Evolutionary conservation across 2,329 filamentous ascomycete genomes (phyloP), one percentile per base, ranked within the genome.

Genomic region (Diaporthe citri): DNA sequence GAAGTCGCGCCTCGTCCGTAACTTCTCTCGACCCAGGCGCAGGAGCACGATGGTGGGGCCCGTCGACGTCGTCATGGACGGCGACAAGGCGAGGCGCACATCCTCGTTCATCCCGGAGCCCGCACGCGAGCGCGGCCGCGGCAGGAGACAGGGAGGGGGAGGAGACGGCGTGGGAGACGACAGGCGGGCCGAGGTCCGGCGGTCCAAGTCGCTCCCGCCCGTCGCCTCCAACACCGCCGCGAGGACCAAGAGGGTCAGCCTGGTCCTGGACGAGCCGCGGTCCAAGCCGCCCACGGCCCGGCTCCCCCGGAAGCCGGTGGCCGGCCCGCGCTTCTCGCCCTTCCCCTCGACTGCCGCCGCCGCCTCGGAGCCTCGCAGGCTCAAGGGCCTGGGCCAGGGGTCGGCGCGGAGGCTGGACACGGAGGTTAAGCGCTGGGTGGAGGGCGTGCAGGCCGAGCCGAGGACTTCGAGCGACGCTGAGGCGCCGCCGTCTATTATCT

Each of bases 331-430:
- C 7, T 60, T 66, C 34, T 46, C 67, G 5, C 48, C 56, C 8
- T 51, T 72, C 20, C 73, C 56, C 13, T 9, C 46, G 13, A 20
- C 46, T 9, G 2, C 22, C 17, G 57, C 12, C 13, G 48, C 15
- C 17, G 57, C 13, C 5, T 17, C 56, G 4, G 73, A 56, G 3
- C 34, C 46, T 12, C 43, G 20, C 39, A 74, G 62, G 57, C 3
- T 72, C 48, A 74, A 74, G 48, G 73, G 73, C 10, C 52, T 74
- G 28, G 73, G 73, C 36, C 73, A 74, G 36, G 73, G 73, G 0
- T 74, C 73, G n/a, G 17, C 28, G 28, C 43, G 67, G 28, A 52
- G 73, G 25, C 13, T 72, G 10, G 25, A 74, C 55, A 52, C 64
- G 48, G 70, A 71, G 31, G 62, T 74, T 2, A 3, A 56, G 10